Base-by-base conservation (phyloP, 345 rosid species). In the Combretum micranthum region DNA sequence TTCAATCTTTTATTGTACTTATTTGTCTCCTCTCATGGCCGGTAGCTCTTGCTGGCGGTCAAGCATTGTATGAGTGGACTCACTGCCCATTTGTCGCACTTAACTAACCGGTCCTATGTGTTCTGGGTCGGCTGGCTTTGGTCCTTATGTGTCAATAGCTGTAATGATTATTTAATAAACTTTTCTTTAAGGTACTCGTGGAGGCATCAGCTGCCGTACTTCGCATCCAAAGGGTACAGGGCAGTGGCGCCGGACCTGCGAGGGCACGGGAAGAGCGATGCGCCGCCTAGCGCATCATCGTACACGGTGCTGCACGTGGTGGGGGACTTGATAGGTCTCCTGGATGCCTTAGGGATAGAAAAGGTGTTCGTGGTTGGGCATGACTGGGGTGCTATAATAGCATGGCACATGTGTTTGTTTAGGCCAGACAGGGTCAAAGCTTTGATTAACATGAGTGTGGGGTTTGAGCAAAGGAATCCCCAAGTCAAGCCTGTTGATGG, bases 171-270 rank as follows among this genome's bases (percentile, higher is more conserved):
- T 5, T n/a, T n/a, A n/a, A n/a, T n/a, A n/a, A n/a, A n/a, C n/a
- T 8, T 57, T n/a, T n/a, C n/a, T n/a, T 17, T 42, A 17, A 57
- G 61, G 61, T 57, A 57, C 65, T 71, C 87, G 11, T 86, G 94
- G 94, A 80, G 87, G 6, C 87, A 77, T 79, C 94, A 86, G 74
- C 80, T 86, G 17, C 78, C 81, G 47, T 55, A 78, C 11, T 75
- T 86, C 47, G 78, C 94, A 2, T 47, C 72, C 18, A 61, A 76
- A 7, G 90, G 90, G 50, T 86, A 79, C 79, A 75, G 85, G 0
- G 76, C 84, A 53, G 65, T 83, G 43, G 94, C 94, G 44, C 94
- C 87, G 9, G 90, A 86, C 72, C 94, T 86, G 23, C 84, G 94
- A 23, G 90, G 94, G 2, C 81, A 56, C 50, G 90, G 90, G 14